A percentile compares a stretch with the other conserved stretches of the same genome.
Conservation (phyloP, 1,139 yeast genomes). For the Yamadazyma dushanensis region DNA sequence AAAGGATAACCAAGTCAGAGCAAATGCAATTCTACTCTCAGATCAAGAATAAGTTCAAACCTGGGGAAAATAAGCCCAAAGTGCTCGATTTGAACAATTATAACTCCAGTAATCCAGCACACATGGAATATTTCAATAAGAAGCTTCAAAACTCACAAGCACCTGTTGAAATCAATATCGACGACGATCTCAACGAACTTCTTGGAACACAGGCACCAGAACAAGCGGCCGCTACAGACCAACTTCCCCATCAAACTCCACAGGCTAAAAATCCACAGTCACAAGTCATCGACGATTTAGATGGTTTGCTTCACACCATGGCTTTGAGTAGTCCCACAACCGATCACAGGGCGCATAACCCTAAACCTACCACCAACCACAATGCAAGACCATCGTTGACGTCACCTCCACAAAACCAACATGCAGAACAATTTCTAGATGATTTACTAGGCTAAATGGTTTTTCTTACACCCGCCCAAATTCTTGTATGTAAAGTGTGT, state of each 20-base stretch:
- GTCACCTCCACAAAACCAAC: neutral
- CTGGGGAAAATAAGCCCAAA: conserved; percentile 14
- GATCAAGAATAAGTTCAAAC: conserved; percentile 28
- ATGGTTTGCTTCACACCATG: neutral
- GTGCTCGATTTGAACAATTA: conserved; percentile 43
- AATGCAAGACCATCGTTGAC: conserved; percentile 2
- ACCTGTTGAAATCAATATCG: conserved; percentile 5
- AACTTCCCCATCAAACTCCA: neutral
- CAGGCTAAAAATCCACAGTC: neutral
- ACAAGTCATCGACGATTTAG: conserved; percentile 3
- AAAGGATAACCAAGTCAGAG: conserved; percentile 24
- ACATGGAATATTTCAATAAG: conserved; percentile 27
- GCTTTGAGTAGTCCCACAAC: neutral
- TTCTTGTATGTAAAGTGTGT: too few species aligned
- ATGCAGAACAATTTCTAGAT: conserved; percentile 21
- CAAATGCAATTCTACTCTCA: conserved; percentile 30
- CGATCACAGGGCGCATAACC: neutral
- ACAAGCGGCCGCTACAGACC: neutral
- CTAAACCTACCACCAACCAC: conserved; percentile 1
- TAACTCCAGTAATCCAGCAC: conserved; percentile 24
- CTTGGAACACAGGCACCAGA: conserved; percentile 8
- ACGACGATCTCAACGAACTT: conserved; percentile 20
- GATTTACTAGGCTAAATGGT: conserved; percentile 20
- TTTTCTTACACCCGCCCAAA: too few species aligned
- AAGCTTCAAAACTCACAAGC: conserved; percentile 17